Percentiles rank a stretch among this genome's conserved stretches.
Conservation (phyloP, 768 basidiomycete genomes). For the Lentinula boryana region DNA sequence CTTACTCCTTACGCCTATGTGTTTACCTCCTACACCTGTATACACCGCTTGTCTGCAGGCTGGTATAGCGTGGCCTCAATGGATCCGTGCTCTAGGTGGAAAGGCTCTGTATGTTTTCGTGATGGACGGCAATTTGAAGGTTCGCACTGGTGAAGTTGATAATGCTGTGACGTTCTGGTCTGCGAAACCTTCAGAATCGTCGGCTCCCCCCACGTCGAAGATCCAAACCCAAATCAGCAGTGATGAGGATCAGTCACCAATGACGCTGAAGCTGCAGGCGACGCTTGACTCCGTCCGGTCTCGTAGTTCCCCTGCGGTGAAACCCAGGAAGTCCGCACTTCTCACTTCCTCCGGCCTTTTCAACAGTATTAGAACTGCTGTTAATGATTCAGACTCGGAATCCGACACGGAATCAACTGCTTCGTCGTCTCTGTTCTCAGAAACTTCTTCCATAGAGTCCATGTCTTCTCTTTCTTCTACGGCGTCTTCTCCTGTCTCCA, state of each 20-base stretch:
- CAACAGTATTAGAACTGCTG: background rate
- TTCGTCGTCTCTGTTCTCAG: conserved; percentile 1
- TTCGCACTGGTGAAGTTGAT: conserved; percentile 1
- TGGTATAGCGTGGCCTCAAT: background rate
- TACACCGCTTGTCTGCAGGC: conserved; percentile 5
- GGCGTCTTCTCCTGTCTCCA: background rate
- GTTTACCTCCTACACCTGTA: conserved; percentile 1
- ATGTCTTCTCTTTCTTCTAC: conserved; percentile 3
- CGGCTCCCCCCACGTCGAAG: background rate
- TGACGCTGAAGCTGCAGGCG: background rate
- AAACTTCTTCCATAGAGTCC: background rate
- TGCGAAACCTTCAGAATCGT: background rate
- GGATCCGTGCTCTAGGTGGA: conserved; percentile 3
- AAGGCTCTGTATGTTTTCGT: background rate
- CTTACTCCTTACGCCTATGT: background rate
- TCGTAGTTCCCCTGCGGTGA: background rate
- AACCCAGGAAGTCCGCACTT: background rate
- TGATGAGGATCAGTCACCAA: background rate
- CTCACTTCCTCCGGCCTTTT: background rate
- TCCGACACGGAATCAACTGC: conserved; percentile 3
- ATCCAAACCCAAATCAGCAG: background rate
- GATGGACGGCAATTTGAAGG: background rate
- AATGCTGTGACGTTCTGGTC: conserved; percentile 4
- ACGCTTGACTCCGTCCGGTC: conserved; percentile 3
- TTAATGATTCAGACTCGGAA: conserved; percentile 1